Conservation (phyloP, 139 green algal species). For the Tetraselmis chui region DNA sequence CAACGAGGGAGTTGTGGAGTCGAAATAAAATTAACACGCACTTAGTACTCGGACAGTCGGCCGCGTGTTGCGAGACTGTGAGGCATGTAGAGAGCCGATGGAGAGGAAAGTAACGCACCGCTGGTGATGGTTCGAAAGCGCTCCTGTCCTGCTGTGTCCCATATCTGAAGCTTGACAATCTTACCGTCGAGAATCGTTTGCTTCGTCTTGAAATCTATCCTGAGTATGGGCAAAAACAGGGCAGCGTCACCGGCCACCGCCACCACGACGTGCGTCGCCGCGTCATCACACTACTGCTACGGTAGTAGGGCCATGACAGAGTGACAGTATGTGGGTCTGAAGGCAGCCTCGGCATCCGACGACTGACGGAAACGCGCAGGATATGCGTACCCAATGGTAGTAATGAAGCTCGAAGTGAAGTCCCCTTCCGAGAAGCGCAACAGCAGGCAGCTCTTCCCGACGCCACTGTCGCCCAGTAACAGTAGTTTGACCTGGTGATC, state of each 20-base stretch:
- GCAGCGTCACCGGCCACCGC: too few relatives aligned
- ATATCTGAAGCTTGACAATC: conserved; percentile 96
- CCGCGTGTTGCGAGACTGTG: not conserved
- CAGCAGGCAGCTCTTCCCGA: conserved; percentile 95
- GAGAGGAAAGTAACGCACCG: conserved; percentile 35
- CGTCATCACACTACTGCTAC: too few relatives aligned
- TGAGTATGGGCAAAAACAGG: conserved; percentile 23
- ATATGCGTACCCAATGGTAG: conserved; percentile 83
- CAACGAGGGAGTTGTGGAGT: too few relatives aligned
- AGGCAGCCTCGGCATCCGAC: too few relatives aligned
- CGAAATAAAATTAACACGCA: too few relatives aligned
- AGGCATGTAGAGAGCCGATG: too few relatives aligned
- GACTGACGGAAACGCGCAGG: not conserved
- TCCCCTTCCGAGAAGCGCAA: conserved; percentile 91
- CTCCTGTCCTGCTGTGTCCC: conserved; percentile 97
- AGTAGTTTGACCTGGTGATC: conserved; percentile 94
- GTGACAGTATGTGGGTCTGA: too few relatives aligned
- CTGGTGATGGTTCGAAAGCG: conserved; percentile 96
- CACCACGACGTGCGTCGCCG: too few relatives aligned
- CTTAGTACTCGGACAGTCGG: too few relatives aligned
- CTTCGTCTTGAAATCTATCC: conserved; percentile 98
- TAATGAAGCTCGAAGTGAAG: conserved; percentile 97
- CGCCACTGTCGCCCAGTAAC: conserved; percentile 92
- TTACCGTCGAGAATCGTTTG: conserved; percentile 91
- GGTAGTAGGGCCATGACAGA: too few relatives aligned